These are phyloP conservation scores for Fusarium nelsonii DNA, from an alignment of 2,329 filamentous ascomycete genomes.

Conservation along the genomic window DNA sequence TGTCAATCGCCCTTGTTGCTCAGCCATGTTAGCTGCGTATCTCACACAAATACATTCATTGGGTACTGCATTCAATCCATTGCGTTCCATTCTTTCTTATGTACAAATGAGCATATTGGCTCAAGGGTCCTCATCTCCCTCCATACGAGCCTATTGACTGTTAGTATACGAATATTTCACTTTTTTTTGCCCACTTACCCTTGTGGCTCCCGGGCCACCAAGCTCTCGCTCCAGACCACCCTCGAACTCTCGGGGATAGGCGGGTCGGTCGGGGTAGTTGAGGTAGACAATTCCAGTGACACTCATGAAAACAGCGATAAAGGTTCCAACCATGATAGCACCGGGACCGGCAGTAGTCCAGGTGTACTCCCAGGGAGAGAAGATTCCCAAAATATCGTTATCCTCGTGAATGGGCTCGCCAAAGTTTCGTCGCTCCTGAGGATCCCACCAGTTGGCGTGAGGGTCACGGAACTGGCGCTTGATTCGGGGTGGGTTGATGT, in stretches of 20 bases:
- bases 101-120: slow-evolving; percentile 51
- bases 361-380: slow-evolving; percentile 90
- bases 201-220: slow-evolving; percentile 74
- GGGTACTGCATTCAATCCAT: slow-evolving; percentile 26
- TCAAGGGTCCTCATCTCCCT: slow-evolving; percentile 67
- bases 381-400: slow-evolving; percentile 90
- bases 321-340: slow-evolving; percentile 74
- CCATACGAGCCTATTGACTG: slow-evolving; percentile 63
- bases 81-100: slow-evolving; percentile 51
- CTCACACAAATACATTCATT: slow-evolving; percentile 23
- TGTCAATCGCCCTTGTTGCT: slow-evolving; percentile 2
- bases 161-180: slow-evolving; percentile 30
- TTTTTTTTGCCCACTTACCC: slow-evolving; percentile 65
- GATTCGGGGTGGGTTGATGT: slow-evolving; percentile 80
- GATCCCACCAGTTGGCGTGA: slow-evolving; percentile 95
- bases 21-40: slow-evolving; percentile 7
- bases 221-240: slow-evolving; percentile 80
- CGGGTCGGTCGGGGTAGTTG: slow-evolving; percentile 78
- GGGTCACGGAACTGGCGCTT: slow-evolving; percentile 96
- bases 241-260: slow-evolving; percentile 77
- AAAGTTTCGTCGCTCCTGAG: slow-evolving; percentile 96
- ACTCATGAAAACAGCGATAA: slow-evolving; percentile 72
- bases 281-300: slow-evolving; percentile 76
- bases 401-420: slow-evolving; percentile 98
- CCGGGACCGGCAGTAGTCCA: slow-evolving; percentile 80